phyloP scores from a whole-genome alignment of 1,284 basidiomycete species.

The Schizophyllum amplum region DNA sequence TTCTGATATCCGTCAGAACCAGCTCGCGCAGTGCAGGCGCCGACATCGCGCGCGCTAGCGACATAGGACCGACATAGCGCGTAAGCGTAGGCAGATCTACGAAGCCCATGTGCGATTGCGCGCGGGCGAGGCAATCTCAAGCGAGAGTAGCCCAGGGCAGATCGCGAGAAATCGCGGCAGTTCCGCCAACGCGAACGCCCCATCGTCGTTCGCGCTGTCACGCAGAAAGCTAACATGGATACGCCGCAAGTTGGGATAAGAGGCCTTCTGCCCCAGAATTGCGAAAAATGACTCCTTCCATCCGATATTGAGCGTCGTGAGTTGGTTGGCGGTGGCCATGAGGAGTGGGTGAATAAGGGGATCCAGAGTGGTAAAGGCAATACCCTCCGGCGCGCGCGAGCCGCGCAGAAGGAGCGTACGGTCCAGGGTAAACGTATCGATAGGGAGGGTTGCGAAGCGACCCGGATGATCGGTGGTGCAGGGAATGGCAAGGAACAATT shows the following conservation, averaged over 20 bases:
- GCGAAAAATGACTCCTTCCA: background rate
- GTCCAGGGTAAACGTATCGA: background rate
- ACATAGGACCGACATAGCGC: background rate
- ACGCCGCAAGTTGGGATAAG: background rate
- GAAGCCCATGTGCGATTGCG: background rate
- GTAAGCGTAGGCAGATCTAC: background rate
- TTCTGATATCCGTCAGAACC: background rate
- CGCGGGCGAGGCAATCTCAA: background rate
- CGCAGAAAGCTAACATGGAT: background rate
- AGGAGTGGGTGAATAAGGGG: background rate
- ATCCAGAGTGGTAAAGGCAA: background rate
- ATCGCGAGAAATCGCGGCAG: background rate
- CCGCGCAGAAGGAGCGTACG: background rate
- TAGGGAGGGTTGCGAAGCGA: background rate
- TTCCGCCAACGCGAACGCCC: background rate
- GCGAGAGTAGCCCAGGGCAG: background rate
- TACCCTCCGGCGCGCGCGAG: background rate
- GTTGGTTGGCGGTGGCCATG: background rate
- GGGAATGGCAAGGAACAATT: background rate
- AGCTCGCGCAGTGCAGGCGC: background rate
- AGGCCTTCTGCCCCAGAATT: background rate
- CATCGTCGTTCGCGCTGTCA: background rate
- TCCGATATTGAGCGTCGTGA: background rate
- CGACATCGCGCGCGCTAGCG: background rate
- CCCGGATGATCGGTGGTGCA: background rate